Conservation (phyloP, 2,329 filamentous ascomycete genomes). For the Tolypocladium cylindrosporum region DNA sequence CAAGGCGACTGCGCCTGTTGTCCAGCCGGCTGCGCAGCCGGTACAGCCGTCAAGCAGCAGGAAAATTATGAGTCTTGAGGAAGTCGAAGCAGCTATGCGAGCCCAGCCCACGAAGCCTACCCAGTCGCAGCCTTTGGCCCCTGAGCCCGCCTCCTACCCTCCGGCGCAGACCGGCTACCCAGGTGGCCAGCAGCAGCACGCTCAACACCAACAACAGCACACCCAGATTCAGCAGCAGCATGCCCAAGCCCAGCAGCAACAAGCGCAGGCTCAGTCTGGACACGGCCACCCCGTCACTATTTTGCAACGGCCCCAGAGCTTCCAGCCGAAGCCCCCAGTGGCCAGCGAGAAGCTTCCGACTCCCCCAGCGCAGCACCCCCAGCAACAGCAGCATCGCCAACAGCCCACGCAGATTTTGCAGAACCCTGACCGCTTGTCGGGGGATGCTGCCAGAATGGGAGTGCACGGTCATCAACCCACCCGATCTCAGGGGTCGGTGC, state of each 20-base stretch:
- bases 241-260: constrained; percentile 15
- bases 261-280: constrained; percentile 17
- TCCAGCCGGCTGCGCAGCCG: constrained; percentile 12
- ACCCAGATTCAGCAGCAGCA: constrained; percentile 17
- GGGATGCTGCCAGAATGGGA: constrained; percentile 30
- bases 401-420: constrained; percentile 68
- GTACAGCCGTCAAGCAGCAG: constrained; percentile 30
- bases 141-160: constrained; percentile 18
- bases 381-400: constrained; percentile 23
- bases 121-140: constrained; percentile 20
- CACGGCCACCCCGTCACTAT: constrained; percentile 44
- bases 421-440: constrained; percentile 59
- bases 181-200: constrained; percentile 8
- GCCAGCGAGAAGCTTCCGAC: constrained; percentile 21
- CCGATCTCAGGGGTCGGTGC: constrained; percentile 41
- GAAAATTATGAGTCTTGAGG: constrained; percentile 92
- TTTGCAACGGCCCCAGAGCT: constrained; percentile 41
- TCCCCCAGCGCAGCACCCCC: constrained; percentile 11
- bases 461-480: constrained; percentile 28
- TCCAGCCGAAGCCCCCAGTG: constrained; percentile 28
- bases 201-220: constrained; percentile 6
- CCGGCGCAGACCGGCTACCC: constrained; percentile 15
- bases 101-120: constrained; percentile 49
- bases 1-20: constrained; percentile 27
- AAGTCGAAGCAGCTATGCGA: constrained; percentile 90